Base-by-base conservation (phyloP, 345 rosid genomes). In the Angophora floribunda region DNA sequence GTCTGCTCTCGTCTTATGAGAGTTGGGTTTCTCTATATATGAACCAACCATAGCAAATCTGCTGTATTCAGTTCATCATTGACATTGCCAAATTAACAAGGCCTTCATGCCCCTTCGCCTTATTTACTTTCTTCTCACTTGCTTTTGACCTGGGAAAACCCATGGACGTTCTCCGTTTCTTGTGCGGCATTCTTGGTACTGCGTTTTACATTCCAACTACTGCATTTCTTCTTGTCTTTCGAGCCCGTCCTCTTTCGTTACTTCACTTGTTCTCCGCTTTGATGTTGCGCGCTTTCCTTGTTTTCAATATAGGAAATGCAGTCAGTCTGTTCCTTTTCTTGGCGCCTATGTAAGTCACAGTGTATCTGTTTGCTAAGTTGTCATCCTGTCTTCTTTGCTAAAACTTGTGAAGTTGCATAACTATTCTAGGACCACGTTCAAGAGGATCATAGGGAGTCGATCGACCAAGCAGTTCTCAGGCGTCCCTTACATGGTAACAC, bases 401-500 rank as follows among this genome's bases (percentile, higher is more conserved):
- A 67, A 67, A 67, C 44, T 67, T 67, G 12, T 61, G 21, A 67
- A 67, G 79, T 32, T 32, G 22, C 45, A 16, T 32, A 15, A 67
- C 22, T 32, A 17, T 44, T 78, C 16, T 15, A 91, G 91, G 90
- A 87, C 89, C 26, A 91, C 90, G 11, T 88, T 92, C 88, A 90
- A 50, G 89, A 89, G 92, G 89, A 92, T 92, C 87, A 70, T 89
- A 75, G 85, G 44, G 85, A 86, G 57, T 84, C 91, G 61, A 44
- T 90, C 93, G 17, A 91, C 90, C 4, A 90, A 90, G 90, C 86
- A 91, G n/a, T 92, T 91, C 87, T 92, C 93, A 8, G 90, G 92
- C 30, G 5, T 92, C 51, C 90, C 92, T 1, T 92, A 91, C 47
- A 86, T 85, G 28, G 87, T 92, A 90, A 89, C 93, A 11, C 22